phyloP scores from a whole-genome alignment of 2,329 filamentous ascomycete species.

The Cercospora canescens region DNA sequence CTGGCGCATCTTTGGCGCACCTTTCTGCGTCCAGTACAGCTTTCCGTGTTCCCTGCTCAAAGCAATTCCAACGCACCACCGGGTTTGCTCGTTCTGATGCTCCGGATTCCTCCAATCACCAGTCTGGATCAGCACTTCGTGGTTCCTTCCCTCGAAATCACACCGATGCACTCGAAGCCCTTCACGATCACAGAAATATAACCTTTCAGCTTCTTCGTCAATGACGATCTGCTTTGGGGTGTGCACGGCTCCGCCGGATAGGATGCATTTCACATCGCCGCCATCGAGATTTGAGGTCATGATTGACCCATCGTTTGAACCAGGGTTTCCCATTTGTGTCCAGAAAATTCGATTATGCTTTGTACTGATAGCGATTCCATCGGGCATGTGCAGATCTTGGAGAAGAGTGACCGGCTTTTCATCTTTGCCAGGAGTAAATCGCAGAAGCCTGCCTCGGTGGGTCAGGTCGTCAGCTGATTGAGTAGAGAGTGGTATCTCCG shows the following conservation, averaged over 20 bases:
- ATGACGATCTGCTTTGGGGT: slow-evolving; percentile 50
- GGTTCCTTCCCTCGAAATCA: slow-evolving; percentile 37
- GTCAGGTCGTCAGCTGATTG: slow-evolving; percentile 14
- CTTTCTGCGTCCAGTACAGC: slow-evolving; percentile 64
- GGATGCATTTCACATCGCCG: slow-evolving; percentile 43
- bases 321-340: slow-evolving; percentile 31
- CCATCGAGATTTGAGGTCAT: slow-evolving; percentile 49
- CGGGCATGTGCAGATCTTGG: slow-evolving; percentile 27
- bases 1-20: slow-evolving; percentile 50
- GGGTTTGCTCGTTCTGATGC: slow-evolving; percentile 16
- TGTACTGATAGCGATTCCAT: slow-evolving; percentile 35
- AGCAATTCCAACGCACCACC: slow-evolving; percentile 52
- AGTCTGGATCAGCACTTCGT: slow-evolving; percentile 43
- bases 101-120: slow-evolving; percentile 36
- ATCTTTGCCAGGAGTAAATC: slow-evolving; percentile 2
- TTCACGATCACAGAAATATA: slow-evolving; percentile 50
- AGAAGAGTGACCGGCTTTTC: slow-evolving; percentile 5
- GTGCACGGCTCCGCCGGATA: slow-evolving; percentile 48
- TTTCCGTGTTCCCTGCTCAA: slow-evolving; percentile 45
- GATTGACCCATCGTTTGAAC: slow-evolving; percentile 26
- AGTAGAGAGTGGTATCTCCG: slow-evolving; percentile 11
- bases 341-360: slow-evolving; percentile 33
- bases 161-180: slow-evolving; percentile 41
- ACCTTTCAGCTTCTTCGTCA: slow-evolving; percentile 30
- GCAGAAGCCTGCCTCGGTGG: slow-evolving; percentile 11